Evolutionary conservation across 805 yeast species (phyloP).

Genomic region (Yueomyces sinensis): DNA sequence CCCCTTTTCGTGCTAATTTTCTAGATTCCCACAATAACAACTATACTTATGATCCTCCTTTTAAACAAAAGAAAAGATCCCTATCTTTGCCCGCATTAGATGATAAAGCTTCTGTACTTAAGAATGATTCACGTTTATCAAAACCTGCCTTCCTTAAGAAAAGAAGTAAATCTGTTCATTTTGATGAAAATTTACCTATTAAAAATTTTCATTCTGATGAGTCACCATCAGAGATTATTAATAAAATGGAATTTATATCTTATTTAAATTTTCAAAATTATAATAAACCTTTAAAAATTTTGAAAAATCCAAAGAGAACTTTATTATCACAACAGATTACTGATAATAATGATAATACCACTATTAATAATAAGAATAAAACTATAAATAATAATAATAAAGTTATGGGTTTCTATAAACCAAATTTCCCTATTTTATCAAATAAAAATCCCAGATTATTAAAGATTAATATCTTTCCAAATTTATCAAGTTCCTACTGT

Average conservation of each 20-base stretch:
- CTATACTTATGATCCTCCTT: too few relatives aligned
- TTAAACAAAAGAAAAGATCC: slow-evolving; percentile 20
- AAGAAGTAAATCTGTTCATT: slow-evolving; percentile 66
- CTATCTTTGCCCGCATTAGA: slow-evolving; percentile 31
- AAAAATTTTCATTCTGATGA: slow-evolving; percentile 62
- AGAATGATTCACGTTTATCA: neutral
- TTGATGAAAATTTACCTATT: slow-evolving; percentile 55
- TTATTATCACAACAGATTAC: neutral
- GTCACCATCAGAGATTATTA: slow-evolving; percentile 37
- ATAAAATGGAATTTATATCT: neutral
- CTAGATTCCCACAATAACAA: too few relatives aligned
- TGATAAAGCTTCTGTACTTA: neutral
- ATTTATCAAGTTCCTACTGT: slow-evolving; percentile 9
- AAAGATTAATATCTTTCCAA: slow-evolving; percentile 17
- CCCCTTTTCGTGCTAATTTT: too few relatives aligned
- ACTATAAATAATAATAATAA: neutral
- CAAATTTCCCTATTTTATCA: slow-evolving; percentile 17
- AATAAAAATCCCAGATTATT: slow-evolving; percentile 12
- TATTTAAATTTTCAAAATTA: neutral
- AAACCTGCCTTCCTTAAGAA: neutral
- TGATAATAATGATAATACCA: neutral
- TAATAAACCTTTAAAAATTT: neutral
- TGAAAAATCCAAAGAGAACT: too few relatives aligned
- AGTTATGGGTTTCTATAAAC: slow-evolving; percentile 13
- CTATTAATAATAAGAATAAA: neutral